These are phyloP conservation scores for Melampsora americana DNA, from an alignment of 1,284 basidiomycete species.

Conservation along the genomic window DNA sequence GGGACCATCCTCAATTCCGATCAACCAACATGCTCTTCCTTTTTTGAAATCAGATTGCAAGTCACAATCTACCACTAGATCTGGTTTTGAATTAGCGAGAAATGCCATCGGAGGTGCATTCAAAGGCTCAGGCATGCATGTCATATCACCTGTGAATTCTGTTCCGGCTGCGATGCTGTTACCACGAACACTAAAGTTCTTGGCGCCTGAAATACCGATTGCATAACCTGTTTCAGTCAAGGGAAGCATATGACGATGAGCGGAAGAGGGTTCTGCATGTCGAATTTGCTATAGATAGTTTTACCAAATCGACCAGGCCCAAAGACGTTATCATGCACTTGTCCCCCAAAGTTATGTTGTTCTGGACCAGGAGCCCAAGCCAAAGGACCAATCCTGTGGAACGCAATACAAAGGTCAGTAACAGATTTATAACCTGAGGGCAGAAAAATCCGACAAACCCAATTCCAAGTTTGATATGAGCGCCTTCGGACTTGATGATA, in stretches of 20 bases:
- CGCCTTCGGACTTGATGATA: slow-evolving; percentile 34
- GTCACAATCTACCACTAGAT: slow-evolving; percentile 14
- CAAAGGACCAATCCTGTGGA: slow-evolving; percentile 35
- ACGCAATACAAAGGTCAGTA: neutral
- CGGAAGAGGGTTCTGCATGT: too few species aligned
- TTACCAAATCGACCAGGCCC: slow-evolving; percentile 43
- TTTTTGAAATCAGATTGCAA: slow-evolving; percentile 32
- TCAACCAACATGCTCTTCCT: slow-evolving; percentile 33
- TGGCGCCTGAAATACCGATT: slow-evolving; percentile 35
- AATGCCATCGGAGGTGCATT: slow-evolving; percentile 42
- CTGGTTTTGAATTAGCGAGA: slow-evolving; percentile 30
- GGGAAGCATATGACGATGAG: too few species aligned
- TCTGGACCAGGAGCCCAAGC: slow-evolving; percentile 19
- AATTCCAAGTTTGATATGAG: slow-evolving; percentile 42
- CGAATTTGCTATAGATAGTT: too few species aligned
- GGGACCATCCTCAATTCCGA: slow-evolving; percentile 34
- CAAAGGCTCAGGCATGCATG: slow-evolving; percentile 27
- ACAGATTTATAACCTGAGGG: neutral
- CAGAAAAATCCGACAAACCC: slow-evolving; percentile 9
- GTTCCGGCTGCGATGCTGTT: slow-evolving; percentile 28
- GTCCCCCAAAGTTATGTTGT: slow-evolving; percentile 31
- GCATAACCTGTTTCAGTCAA: slow-evolving; percentile 14
- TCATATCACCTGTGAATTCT: slow-evolving; percentile 28
- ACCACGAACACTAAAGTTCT: slow-evolving; percentile 27
- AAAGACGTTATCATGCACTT: slow-evolving; percentile 37